Conservation (phyloP, 768 basidiomycete genomes). For the Lactarius deliciosus region DNA sequence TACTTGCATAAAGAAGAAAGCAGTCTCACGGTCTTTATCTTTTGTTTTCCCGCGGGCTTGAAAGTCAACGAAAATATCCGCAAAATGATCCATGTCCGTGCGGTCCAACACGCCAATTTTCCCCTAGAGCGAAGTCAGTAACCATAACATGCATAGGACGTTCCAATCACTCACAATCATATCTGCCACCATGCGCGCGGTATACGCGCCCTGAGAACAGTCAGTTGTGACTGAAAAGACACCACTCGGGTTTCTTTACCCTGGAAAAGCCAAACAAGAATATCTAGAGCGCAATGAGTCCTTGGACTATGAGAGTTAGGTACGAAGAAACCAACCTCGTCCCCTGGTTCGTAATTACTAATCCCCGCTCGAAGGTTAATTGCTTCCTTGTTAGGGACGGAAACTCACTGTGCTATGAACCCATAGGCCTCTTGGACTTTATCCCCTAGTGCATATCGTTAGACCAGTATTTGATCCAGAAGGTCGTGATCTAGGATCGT, state of each 20-base stretch:
- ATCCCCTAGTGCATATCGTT: conserved; percentile 45
- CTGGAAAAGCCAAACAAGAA: conserved; percentile 79
- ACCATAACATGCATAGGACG: not conserved
- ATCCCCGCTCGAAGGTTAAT: not conserved
- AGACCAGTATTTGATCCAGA: conserved; percentile 12
- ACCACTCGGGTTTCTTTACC: conserved; percentile 40
- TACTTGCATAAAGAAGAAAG: not conserved
- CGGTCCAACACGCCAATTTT: conserved; percentile 71
- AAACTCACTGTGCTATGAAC: conserved; percentile 74
- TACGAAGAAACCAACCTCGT: conserved; percentile 50
- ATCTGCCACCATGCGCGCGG: conserved; percentile 69
- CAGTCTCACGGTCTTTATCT: conserved; percentile 43
- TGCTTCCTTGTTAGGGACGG: not conserved
- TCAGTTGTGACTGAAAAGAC: conserved; percentile 18
- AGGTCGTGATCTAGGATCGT: conserved; percentile 9
- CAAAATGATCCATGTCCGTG: conserved; percentile 71
- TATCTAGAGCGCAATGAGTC: conserved; percentile 43
- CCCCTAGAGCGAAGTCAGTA: conserved; percentile 45
- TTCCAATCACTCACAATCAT: conserved; percentile 50
- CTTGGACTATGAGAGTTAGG: not conserved
- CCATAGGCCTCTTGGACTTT: conserved; percentile 79
- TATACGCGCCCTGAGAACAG: conserved; percentile 62
- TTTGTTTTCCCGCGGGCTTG: conserved; percentile 60
- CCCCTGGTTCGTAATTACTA: conserved; percentile 70
- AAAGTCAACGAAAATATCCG: conserved; percentile 57